Percentiles rank a stretch among this genome's conserved stretches.
phyloP scores from a whole-genome alignment of 768 basidiomycete genomes.

The Pulveroboletus sp. region DNA sequence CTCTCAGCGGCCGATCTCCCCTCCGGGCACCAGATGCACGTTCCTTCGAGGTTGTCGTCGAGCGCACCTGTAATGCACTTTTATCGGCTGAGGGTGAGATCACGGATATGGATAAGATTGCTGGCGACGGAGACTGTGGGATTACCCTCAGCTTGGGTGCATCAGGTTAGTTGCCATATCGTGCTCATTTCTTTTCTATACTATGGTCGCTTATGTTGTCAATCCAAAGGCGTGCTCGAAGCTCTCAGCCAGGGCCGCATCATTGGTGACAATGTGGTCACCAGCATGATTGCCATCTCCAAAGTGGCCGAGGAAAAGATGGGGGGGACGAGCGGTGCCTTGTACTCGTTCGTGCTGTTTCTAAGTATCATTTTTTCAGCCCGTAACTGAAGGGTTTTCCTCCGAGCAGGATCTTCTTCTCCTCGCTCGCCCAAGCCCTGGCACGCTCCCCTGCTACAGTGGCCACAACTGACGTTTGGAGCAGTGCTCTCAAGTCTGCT shows the following conservation, averaged over 20 bases:
- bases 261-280: slow-evolving; percentile 58
- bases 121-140: slow-evolving; percentile 84
- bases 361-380: not conserved
- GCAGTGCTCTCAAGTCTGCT: slow-evolving; percentile 51
- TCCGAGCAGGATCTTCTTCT: slow-evolving; percentile 78
- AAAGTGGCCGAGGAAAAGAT: slow-evolving; percentile 76
- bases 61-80: slow-evolving; percentile 59
- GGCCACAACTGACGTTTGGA: slow-evolving; percentile 52
- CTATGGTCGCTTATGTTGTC: not conserved
- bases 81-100: slow-evolving; percentile 83
- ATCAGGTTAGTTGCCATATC: slow-evolving; percentile 41
- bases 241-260: slow-evolving; percentile 53
- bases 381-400: not conserved
- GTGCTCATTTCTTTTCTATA: not conserved
- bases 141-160: slow-evolving; percentile 72
- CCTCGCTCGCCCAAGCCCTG: slow-evolving; percentile 74
- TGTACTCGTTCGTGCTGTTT: slow-evolving; percentile 72
- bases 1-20: slow-evolving; percentile 2
- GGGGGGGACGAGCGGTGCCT: slow-evolving; percentile 88
- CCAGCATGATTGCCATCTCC: slow-evolving; percentile 62
- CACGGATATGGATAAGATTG: slow-evolving; percentile 85
- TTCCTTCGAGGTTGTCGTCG: slow-evolving; percentile 52
- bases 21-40: slow-evolving; percentile 41
- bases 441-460: slow-evolving; percentile 32
- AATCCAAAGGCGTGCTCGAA: slow-evolving; percentile 50